Base-by-base conservation (phyloP, 345 rosid species). In the Moricandia moricandioides region DNA sequence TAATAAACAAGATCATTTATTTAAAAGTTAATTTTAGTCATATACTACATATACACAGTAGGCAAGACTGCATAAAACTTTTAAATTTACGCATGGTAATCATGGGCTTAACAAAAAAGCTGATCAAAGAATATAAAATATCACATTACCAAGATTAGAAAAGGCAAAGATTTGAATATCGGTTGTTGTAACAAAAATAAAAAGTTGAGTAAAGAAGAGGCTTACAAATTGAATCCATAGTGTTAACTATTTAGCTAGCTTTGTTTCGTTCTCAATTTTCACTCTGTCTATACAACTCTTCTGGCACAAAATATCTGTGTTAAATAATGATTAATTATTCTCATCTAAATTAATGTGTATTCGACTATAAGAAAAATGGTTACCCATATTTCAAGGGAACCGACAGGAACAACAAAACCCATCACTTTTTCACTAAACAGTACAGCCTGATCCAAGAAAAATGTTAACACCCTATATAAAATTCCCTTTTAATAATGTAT, bases 141-240 rank as follows among this genome's bases (percentile, higher is more conserved):
- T 45, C 61, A 60, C 68, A 67, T 67, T 67, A 75, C 51, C 55
- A 52, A 67, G 45, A 67, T 47, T 47, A 47, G 21, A 34, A 56
- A 59, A 35, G 43, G 79, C 56, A 67, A 51, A 17, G 9, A 35
- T 67, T 54, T 76, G 37, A 69, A 62, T 69, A 21, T 76, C 52
- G 51, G 64, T 54, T 62, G 75, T 56, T 62, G 75, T 64, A 55
- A 62, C 70, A 62, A 66, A 67, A 67, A 67, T 24, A 47, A 6
- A 59, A 14, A 49, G 62, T 67, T 54, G 75, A 76, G 75, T 76
- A 76, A 69, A 69, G 79, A 76, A 76, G 75, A 69, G 59, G 51
- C 59, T 62, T 69, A 51, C 57, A 69, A 49, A 10, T 37, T 64
- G 56, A 76, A 62, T 76, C 57, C 62, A 7, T 61, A 24, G 47